Percentiles rank a stretch among this genome's conserved stretches.
Conservation (phyloP, 257 asterid genomes). For the Handroanthus guayacan region DNA sequence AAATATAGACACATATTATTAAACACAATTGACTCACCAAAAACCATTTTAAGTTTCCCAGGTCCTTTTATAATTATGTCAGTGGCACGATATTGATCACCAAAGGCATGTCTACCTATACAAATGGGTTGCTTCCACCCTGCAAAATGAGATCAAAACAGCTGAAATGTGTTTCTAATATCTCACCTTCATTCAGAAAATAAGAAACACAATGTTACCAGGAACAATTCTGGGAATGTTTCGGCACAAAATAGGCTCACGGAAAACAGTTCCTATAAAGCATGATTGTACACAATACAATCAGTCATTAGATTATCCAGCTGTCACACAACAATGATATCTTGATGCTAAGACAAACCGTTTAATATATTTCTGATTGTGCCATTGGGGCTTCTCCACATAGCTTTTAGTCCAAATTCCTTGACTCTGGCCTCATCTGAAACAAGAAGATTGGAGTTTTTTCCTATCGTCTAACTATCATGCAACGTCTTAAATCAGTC, state of each 20-base stretch:
- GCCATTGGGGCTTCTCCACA: conserved; percentile 98
- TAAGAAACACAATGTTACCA: conserved; percentile 54
- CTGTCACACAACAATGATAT: conserved; percentile 13
- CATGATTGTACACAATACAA: conserved; percentile 7
- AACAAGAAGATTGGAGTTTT: conserved; percentile 22
- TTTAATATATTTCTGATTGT: conserved; percentile 87
- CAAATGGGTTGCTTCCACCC: conserved; percentile 98
- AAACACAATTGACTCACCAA: conserved; percentile 59
- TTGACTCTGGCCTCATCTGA: conserved; percentile 89
- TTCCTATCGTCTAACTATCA: conserved; percentile 10
- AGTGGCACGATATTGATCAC: conserved; percentile 94
- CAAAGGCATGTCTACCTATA: conserved; percentile 95
- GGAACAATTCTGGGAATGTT: conserved; percentile 86
- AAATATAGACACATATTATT: conserved; percentile 17
- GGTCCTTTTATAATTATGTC: conserved; percentile 77
- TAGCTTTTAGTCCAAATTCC: conserved; percentile 82
- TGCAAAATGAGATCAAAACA: conserved; percentile 41
- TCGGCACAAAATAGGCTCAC: conserved; percentile 86
- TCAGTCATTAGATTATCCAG: conserved; percentile 23
- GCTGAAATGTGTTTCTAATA: conserved; percentile 27
- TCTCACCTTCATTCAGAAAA: conserved; percentile 29
- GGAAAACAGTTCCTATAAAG: conserved; percentile 85
- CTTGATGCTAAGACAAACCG: conserved; percentile 51
- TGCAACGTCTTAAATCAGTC: conserved; percentile 15
- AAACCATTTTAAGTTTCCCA: conserved; percentile 90